Evolutionary conservation across 2,329 filamentous ascomycete species (phyloP).

Genomic region (Graphilbum fragrans): DNA sequence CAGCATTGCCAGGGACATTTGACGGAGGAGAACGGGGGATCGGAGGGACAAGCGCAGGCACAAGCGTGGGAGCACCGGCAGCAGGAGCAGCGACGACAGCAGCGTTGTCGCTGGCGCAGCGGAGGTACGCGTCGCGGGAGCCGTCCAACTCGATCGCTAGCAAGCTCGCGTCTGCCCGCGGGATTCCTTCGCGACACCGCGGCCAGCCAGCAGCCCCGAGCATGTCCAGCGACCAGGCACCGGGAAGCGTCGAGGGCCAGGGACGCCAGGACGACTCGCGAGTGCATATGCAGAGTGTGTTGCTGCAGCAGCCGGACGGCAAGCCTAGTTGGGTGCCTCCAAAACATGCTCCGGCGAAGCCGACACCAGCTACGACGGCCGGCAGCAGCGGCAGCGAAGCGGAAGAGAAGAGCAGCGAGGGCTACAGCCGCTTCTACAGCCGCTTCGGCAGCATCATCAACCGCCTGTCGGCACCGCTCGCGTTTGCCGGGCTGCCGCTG

Average conservation of each 20-base stretch:
- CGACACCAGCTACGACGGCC: slow-evolving; percentile 8
- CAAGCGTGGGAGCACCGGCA: not conserved
- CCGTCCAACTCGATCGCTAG: slow-evolving; percentile 74
- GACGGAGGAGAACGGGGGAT: not conserved
- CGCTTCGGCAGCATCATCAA: slow-evolving; percentile 85
- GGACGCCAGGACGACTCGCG: slow-evolving; percentile 36
- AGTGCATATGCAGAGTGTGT: slow-evolving; percentile 43
- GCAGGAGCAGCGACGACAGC: not conserved
- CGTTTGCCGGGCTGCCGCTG: slow-evolving; percentile 84
- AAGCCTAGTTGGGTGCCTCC: slow-evolving; percentile 43
- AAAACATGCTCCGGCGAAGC: slow-evolving; percentile 16
- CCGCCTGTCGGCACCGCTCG: slow-evolving; percentile 76
- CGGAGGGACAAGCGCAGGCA: too few species aligned
- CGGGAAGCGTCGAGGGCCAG: slow-evolving; percentile 53
- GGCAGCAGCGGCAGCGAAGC: slow-evolving; percentile 7
- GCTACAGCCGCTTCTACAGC: slow-evolving; percentile 83
- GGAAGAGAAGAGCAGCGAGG: slow-evolving; percentile 47
- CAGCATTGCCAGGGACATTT: not conserved
- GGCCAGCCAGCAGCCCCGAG: slow-evolving; percentile 60
- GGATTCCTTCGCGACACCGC: slow-evolving; percentile 52
- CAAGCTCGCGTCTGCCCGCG: slow-evolving; percentile 75
- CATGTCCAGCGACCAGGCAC: slow-evolving; percentile 60
- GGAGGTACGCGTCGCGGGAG: slow-evolving; percentile 50
- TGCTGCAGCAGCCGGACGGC: slow-evolving; percentile 30
- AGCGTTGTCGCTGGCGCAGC: slow-evolving; percentile 22